Conservation (phyloP, 2,329 filamentous ascomycete species). For the Pseudocercospora eumusae region DNA sequence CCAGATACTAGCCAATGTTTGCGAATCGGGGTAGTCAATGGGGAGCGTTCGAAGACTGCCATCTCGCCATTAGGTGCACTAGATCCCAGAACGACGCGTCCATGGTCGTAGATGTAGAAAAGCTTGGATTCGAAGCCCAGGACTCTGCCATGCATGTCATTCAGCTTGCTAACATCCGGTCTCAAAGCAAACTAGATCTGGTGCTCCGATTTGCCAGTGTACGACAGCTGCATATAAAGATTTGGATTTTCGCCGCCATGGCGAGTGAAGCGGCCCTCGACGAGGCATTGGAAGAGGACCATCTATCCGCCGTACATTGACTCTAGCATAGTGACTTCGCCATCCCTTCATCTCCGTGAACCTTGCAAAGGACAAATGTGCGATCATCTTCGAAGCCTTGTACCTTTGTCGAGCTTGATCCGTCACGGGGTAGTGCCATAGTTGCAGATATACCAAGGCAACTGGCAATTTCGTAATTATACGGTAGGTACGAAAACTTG, state of each 20-base stretch:
- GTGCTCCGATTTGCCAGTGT: conserved; percentile 15
- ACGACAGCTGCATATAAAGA: conserved; percentile 12
- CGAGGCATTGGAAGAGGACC: conserved; percentile 17
- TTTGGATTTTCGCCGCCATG: conserved; percentile 11
- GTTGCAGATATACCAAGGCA: not conserved
- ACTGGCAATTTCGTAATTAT: not conserved
- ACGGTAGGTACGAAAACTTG: not conserved
- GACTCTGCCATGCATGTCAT: conserved; percentile 14
- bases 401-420: conserved; percentile 18
- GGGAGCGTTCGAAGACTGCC: conserved; percentile 1
- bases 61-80: conserved; percentile 12
- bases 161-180: conserved; percentile 9
- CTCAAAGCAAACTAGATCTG: conserved; percentile 12
- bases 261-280: conserved; percentile 14
- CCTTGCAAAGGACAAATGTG: conserved; percentile 14
- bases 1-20: conserved; percentile 17
- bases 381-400: conserved; percentile 20
- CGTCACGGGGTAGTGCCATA: conserved; percentile 18
- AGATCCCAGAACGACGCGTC: conserved; percentile 11
- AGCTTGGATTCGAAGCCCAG: conserved; percentile 14
- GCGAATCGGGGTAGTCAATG: not conserved
- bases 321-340: conserved; percentile 12
- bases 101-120: conserved; percentile 14
- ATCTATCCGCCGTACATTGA: conserved; percentile 16
- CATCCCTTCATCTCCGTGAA: conserved; percentile 13